Conservation (phyloP, 225 moss, liverwort and hornwort genomes). For the Ulota crispa region DNA sequence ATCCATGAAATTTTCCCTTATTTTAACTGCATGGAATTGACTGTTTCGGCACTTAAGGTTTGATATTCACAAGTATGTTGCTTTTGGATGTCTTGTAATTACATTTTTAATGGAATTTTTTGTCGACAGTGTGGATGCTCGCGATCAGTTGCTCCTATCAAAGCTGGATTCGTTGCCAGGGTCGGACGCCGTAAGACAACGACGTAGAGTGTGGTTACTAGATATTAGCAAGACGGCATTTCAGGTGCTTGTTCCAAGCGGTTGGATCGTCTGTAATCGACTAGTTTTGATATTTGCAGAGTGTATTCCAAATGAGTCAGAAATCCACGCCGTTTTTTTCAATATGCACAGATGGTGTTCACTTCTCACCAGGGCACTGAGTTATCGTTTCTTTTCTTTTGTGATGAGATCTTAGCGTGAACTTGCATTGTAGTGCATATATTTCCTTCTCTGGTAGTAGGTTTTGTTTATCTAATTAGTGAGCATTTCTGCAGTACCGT, state of each 20-base stretch:
- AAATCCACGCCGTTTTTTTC: background rate
- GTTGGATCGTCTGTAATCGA: constrained; percentile 27
- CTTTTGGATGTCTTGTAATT: background rate
- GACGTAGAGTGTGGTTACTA: constrained; percentile 45
- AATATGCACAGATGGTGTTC: background rate
- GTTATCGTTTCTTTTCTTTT: background rate
- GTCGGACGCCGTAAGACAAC: constrained; percentile 85
- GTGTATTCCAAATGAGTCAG: constrained; percentile 20
- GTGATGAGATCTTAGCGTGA: constrained; percentile 16
- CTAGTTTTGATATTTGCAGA: constrained; percentile 29
- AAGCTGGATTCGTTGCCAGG: constrained; percentile 91
- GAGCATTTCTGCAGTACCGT: background rate
- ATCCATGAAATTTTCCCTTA: too few species aligned
- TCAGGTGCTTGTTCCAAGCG: constrained; percentile 19
- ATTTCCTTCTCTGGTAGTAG: background rate
- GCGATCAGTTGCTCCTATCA: constrained; percentile 87
- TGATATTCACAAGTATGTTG: background rate
- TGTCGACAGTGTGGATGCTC: constrained; percentile 87
- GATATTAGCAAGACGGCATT: constrained; percentile 10
- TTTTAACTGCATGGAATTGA: background rate
- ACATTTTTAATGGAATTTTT: constrained; percentile 11
- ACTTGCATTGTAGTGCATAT: background rate
- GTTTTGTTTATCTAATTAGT: background rate
- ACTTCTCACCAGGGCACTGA: background rate
- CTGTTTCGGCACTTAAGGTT: background rate